phyloP scores from a whole-genome alignment of 148 eudicot species.

The Rhododendron simsii region DNA sequence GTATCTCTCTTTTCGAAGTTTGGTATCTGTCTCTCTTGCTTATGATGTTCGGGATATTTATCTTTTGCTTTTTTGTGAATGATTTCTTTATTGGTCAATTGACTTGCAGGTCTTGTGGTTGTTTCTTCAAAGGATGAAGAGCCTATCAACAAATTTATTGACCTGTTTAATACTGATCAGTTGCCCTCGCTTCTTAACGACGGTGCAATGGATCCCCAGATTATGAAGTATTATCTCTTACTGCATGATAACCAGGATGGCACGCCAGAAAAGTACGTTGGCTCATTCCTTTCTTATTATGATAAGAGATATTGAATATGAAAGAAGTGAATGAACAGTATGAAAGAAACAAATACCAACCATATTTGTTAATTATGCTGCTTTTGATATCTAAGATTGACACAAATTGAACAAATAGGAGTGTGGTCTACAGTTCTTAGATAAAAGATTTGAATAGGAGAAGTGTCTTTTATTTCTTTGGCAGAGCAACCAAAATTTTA shows the following conservation, averaged over 20 bases:
- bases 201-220: conserved; percentile 95
- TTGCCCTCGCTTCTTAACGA: conserved; percentile 78
- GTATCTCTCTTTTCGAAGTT: not conserved
- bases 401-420: not conserved
- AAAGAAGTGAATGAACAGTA: not conserved
- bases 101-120: conserved; percentile 80
- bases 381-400: not conserved
- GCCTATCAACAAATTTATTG: conserved; percentile 71
- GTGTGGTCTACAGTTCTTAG: not conserved
- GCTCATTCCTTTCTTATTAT: conserved; percentile 5
- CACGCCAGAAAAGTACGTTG: conserved; percentile 51
- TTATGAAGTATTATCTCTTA: conserved; percentile 73
- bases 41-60: not conserved
- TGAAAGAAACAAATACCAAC: not conserved
- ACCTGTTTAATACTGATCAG: conserved; percentile 77
- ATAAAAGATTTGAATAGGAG: not conserved
- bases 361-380: not conserved
- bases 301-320: not conserved
- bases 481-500: conserved; percentile 68
- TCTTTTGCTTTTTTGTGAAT: not conserved
- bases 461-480: conserved; percentile 10
- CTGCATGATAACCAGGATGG: conserved; percentile 90
- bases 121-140: conserved; percentile 87
- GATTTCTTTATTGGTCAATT: not conserved
- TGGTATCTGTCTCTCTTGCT: not conserved